phyloP scores from a whole-genome alignment of 257 asterid genomes.

The Nicotiana benthamiana region DNA sequence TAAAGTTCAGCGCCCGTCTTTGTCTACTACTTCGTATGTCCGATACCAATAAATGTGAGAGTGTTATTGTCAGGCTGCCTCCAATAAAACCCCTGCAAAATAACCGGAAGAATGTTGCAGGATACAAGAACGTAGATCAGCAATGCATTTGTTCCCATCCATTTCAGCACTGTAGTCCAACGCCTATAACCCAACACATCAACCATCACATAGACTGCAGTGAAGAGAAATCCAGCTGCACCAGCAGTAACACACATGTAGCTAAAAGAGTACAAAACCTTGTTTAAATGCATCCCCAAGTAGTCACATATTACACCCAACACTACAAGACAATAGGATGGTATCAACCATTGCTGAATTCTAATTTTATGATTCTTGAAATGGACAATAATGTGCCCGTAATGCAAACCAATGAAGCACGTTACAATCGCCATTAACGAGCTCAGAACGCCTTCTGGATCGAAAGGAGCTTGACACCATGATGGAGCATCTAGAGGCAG shows the following conservation, averaged over 20 bases:
- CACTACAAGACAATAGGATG: slow-evolving; percentile 31
- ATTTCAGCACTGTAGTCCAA: slow-evolving; percentile 26
- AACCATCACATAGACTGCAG: slow-evolving; percentile 43
- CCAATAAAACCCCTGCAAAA: slow-evolving; percentile 56
- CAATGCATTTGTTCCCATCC: slow-evolving; percentile 53
- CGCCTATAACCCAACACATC: slow-evolving; percentile 39
- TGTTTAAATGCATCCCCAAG: slow-evolving; percentile 52
- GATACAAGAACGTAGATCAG: slow-evolving; percentile 44
- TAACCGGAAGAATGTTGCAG: slow-evolving; percentile 45
- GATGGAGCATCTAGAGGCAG: slow-evolving; percentile 57
- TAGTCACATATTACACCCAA: slow-evolving; percentile 31
- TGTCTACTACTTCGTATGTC: neutral
- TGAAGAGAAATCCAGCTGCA: slow-evolving; percentile 50
- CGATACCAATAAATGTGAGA: neutral
- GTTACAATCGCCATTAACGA: slow-evolving; percentile 58
- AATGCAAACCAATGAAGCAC: slow-evolving; percentile 54
- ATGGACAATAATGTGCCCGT: slow-evolving; percentile 52
- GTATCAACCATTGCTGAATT: slow-evolving; percentile 38
- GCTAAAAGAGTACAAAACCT: slow-evolving; percentile 53
- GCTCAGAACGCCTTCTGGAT: slow-evolving; percentile 64
- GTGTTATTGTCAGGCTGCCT: slow-evolving; percentile 36
- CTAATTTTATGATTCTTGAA: slow-evolving; percentile 53
- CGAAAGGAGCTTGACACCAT: slow-evolving; percentile 67
- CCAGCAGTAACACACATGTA: slow-evolving; percentile 54
- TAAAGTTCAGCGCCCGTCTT: too few species aligned